These are phyloP conservation scores for Bocquillonia castaneifolia DNA, from an alignment of 441 rosid genomes.

Conservation along the genomic window DNA sequence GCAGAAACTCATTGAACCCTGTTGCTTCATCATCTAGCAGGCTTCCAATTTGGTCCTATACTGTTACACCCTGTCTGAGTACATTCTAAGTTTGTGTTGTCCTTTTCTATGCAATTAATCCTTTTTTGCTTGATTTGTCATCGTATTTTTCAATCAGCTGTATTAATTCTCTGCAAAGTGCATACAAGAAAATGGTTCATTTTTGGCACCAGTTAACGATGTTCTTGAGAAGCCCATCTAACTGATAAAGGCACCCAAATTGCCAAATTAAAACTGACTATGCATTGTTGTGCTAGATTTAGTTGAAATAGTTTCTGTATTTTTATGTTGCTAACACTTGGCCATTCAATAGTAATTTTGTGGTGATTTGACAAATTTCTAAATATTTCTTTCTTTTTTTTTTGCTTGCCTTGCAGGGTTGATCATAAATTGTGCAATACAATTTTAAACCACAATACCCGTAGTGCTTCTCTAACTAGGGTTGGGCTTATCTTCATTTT, in stretches of 20 bases:
- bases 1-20: background rate
- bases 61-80: background rate
- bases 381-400: constrained; percentile 13
- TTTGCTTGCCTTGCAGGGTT: constrained; percentile 38
- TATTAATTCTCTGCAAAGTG: background rate
- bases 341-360: background rate
- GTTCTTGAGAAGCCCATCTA: background rate
- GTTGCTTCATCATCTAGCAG: background rate
- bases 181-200: background rate
- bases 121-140: background rate
- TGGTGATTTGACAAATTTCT: background rate
- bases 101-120: background rate
- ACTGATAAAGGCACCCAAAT: background rate
- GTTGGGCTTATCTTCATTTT: constrained; percentile 31
- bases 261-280: background rate
- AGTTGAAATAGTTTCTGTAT: background rate
- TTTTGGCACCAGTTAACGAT: background rate
- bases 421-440: constrained; percentile 28
- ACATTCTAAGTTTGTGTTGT: background rate
- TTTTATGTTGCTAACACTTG: background rate
- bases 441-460: constrained; percentile 26
- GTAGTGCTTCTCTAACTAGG: constrained; percentile 24
- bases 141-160: background rate
- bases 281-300: background rate
- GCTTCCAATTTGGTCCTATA: background rate